Conservation (phyloP, 306 rosid species). For the Coriaria nepalensis region DNA sequence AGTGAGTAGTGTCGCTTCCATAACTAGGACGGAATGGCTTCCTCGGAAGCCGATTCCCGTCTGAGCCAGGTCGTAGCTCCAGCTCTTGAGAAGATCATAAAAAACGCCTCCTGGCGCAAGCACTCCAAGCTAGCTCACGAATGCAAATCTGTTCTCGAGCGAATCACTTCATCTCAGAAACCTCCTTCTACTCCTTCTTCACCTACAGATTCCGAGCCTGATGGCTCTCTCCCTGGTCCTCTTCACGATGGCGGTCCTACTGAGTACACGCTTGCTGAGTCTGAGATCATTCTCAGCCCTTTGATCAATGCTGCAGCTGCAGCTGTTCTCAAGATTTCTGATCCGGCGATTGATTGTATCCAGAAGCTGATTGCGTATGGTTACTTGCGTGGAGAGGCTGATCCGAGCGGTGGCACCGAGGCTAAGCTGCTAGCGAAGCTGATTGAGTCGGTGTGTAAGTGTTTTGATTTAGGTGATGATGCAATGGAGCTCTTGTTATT, state of each 20-base stretch:
- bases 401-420: conserved; percentile 46
- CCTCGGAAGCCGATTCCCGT: conserved; percentile 99
- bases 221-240: conserved; percentile 52
- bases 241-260: conserved; percentile 76
- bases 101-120: conserved; percentile 94
- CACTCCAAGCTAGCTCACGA: conserved; percentile 80
- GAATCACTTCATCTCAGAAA: conserved; percentile 28
- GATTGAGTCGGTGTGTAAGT: conserved; percentile 87
- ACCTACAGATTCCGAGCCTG: conserved; percentile 36
- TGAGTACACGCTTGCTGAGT: conserved; percentile 62
- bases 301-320: conserved; percentile 67
- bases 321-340: conserved; percentile 78
- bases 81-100: conserved; percentile 77
- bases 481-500: conserved; percentile 65
- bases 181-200: conserved; percentile 15
- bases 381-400: conserved; percentile 86
- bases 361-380: conserved; percentile 89
- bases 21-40: conserved; percentile 90
- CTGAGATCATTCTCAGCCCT: conserved; percentile 74
- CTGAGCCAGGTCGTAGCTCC: conserved; percentile 70
- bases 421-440: conserved; percentile 59
- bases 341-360: conserved; percentile 90
- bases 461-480: conserved; percentile 80
- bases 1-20: conserved; percentile 28
- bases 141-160: conserved; percentile 82